phyloP scores from a whole-genome alignment of 1,139 yeast species.

The Trichomonascaceae sp. region DNA sequence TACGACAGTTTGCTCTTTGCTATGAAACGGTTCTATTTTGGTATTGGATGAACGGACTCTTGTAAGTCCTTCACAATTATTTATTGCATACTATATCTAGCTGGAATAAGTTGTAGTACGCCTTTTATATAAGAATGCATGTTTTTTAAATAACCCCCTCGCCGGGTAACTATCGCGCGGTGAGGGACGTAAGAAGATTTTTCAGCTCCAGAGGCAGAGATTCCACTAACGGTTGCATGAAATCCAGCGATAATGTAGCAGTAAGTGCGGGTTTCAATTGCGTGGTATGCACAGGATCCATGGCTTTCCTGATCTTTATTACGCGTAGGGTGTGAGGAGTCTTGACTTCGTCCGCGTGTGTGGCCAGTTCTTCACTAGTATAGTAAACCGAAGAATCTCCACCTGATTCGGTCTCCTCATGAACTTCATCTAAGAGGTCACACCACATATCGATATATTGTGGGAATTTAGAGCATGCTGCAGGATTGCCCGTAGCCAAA shows the following conservation, averaged over 20 bases:
- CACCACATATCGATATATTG: conserved; percentile 49
- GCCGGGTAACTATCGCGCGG: neutral
- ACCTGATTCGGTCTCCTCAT: conserved; percentile 42
- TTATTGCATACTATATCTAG: neutral
- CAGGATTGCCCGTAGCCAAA: conserved; percentile 32
- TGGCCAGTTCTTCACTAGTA: conserved; percentile 26
- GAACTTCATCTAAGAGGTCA: conserved; percentile 62
- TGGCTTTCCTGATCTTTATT: conserved; percentile 12
- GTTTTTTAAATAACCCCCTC: neutral
- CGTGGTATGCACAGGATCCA: conserved; percentile 24
- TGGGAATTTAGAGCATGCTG: conserved; percentile 30
- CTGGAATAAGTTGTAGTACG: neutral
- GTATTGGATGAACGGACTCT: conserved; percentile 11
- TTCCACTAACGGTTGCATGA: neutral
- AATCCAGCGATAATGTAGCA: conserved; percentile 2
- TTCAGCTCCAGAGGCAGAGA: conserved; percentile 1
- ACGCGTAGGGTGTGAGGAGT: conserved; percentile 20
- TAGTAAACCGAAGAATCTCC: conserved; percentile 31
- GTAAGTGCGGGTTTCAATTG: conserved; percentile 15
- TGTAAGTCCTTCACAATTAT: neutral
- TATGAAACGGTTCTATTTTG: conserved; percentile 48
- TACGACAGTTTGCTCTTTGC: conserved; percentile 66
- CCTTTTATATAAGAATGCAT: neutral
- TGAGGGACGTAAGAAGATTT: neutral
- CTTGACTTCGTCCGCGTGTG: conserved; percentile 9